Percentiles rank a stretch among this genome's conserved stretches.
Conservation (phyloP, 192 early-diverging fungal genomes). For the Rhizophagus sp. region DNA sequence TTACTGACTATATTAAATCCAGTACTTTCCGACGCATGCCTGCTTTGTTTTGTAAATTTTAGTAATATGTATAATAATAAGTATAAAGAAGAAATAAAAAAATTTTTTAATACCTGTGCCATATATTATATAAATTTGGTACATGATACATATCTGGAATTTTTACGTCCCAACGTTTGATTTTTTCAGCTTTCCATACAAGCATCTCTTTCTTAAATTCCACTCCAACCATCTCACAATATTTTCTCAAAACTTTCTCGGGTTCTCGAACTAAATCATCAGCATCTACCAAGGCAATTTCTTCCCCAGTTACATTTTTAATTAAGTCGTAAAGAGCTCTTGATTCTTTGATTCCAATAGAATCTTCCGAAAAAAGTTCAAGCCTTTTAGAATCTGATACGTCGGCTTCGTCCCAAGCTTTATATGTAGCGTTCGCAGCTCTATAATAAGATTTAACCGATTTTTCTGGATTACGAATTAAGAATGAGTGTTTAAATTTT, state of each 20-base stretch:
- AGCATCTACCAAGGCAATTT: not conserved
- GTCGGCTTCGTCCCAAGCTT: not conserved
- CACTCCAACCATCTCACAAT: not conserved
- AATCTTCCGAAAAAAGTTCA: not conserved
- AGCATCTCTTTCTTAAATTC: not conserved
- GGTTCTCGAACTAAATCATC: not conserved
- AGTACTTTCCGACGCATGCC: too few relatives aligned
- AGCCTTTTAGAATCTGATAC: not conserved
- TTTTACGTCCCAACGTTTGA: too few relatives aligned
- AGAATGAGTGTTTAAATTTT: slow-evolving; percentile 1
- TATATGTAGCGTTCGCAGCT: not conserved
- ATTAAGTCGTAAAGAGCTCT: not conserved
- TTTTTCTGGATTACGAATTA: slow-evolving; percentile 17
- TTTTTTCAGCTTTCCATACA: too few relatives aligned
- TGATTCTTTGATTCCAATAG: not conserved
- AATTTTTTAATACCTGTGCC: too few relatives aligned
- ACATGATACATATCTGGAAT: too few relatives aligned
- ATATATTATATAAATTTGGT: too few relatives aligned
- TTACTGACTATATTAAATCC: too few relatives aligned
- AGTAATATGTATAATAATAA: too few relatives aligned
- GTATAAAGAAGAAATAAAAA: too few relatives aligned
- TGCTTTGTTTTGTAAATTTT: too few relatives aligned
- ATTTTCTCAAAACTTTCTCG: not conserved
- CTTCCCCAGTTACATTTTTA: not conserved
- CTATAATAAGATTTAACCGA: not conserved